These are phyloP conservation scores for Rhizodiscina lignyota DNA, from an alignment of 495 filamentous ascomycete species.

Conservation along the genomic window DNA sequence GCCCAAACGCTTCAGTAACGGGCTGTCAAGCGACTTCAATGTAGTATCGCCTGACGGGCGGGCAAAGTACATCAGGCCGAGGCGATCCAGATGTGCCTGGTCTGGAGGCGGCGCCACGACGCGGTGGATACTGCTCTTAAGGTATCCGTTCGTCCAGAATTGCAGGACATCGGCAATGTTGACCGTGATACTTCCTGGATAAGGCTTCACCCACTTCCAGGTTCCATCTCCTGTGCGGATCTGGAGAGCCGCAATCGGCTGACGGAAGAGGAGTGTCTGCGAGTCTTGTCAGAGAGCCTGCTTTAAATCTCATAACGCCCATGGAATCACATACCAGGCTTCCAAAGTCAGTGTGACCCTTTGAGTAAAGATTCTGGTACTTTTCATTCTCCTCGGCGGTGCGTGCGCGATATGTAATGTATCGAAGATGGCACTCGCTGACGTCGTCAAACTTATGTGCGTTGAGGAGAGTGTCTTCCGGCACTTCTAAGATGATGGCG, in stretches of 20 bases:
- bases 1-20: conserved; percentile 11
- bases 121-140: conserved; percentile 14
- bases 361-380: conserved; percentile 27
- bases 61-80: conserved; percentile 16
- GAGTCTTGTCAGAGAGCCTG: too few species aligned
- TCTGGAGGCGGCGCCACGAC: conserved; percentile 16
- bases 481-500: background rate
- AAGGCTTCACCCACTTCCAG: conserved; percentile 14
- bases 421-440: background rate
- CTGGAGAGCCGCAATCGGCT: conserved; percentile 38
- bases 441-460: background rate
- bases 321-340: too few species aligned
- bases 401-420: background rate
- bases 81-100: conserved; percentile 10
- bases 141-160: conserved; percentile 14
- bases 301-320: too few species aligned
- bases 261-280: conserved; percentile 36
- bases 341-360: conserved; percentile 38
- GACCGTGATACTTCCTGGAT: conserved; percentile 14
- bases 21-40: conserved; percentile 10
- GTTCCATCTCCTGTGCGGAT: conserved; percentile 19
- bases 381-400: conserved; percentile 21
- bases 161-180: conserved; percentile 23
- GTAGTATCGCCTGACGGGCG: conserved; percentile 7
- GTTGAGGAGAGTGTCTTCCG: background rate